phyloP scores from a whole-genome alignment of 768 basidiomycete species.

The Leccinellum albellum region DNA sequence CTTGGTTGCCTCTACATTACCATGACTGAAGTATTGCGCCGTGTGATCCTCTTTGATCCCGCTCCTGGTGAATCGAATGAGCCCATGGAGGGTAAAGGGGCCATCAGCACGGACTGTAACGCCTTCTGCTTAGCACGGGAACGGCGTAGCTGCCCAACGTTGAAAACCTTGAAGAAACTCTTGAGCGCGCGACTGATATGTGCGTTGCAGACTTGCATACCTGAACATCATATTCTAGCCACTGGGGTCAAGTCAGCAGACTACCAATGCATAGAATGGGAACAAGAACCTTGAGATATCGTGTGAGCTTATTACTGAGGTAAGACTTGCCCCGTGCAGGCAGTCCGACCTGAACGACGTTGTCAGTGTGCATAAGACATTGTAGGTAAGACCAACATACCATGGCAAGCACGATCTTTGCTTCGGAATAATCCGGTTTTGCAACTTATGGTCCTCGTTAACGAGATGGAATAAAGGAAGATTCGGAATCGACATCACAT shows the following conservation, averaged over 20 bases:
- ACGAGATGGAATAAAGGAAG: conserved; percentile 1
- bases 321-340: conserved; percentile 99
- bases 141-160: conserved; percentile 91
- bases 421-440: conserved; percentile 97
- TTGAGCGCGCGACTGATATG: not conserved
- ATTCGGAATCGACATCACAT: not conserved
- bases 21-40: conserved; percentile 84
- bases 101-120: conserved; percentile 49
- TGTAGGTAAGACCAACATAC: conserved; percentile 37
- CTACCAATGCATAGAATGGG: not conserved
- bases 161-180: conserved; percentile 70
- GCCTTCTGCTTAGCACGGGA: conserved; percentile 79
- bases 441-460: conserved; percentile 50
- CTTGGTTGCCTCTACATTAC: conserved; percentile 72
- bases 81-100: not conserved
- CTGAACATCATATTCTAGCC: conserved; percentile 97
- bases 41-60: conserved; percentile 90
- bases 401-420: conserved; percentile 98
- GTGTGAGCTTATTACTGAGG: conserved; percentile 94
- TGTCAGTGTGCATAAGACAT: not conserved
- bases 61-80: conserved; percentile 42
- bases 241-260: conserved; percentile 46
- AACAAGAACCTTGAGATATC: conserved; percentile 79
- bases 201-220: conserved; percentile 33
- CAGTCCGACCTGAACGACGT: conserved; percentile 69